Evolutionary conservation across 116 monocot species (phyloP), one percentile per base, ranked within the genome.

Genomic region (Dioscorea cayenensis): DNA sequence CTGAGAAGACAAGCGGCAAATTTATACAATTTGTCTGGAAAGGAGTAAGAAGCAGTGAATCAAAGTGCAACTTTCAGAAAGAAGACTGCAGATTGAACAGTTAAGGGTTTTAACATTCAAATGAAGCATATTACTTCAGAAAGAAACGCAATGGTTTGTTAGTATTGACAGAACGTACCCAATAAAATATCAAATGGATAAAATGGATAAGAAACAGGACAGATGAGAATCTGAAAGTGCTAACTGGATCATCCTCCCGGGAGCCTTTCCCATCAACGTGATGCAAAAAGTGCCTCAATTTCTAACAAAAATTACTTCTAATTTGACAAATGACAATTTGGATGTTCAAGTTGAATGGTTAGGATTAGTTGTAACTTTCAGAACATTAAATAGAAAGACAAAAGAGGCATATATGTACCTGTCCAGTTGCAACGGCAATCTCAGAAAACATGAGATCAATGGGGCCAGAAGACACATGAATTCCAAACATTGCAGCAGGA

Each of bases 401-500:
- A 14, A 36, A 6, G 12, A 52, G 32, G 8, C 14, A 72, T 48
- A 72, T 48, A 82, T 37, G 28, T 66, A 86, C 89, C 78, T 90
- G 61, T 63, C 90, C 90, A 63, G 83, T 69, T 28, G 84, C 84
- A 78, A 84, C 80, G 6, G 69, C 19, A 37, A 99, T 99, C 50
- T 87, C 67, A 0, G 88, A 94, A 71, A 76, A 99, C 52, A 83
- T 82, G 72, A 99, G 73, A 73, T 79, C 81, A 50, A 94, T 78
- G 9, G 80, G 67, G 51, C 80, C 64, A 11, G 99, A 91, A 51
- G 83, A 77, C 23, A 94, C 94, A 77, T 99, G 94, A 69, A 99
- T 99, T 61, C 99, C 99, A 72, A 99, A 99, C 70, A 83, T 84
- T 16, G 87, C 70, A 36, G 99, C 94, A 49, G 91, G 78, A 77